These are phyloP conservation scores for Alnus rubra DNA, from an alignment of 306 rosid species.

Conservation along the genomic window DNA sequence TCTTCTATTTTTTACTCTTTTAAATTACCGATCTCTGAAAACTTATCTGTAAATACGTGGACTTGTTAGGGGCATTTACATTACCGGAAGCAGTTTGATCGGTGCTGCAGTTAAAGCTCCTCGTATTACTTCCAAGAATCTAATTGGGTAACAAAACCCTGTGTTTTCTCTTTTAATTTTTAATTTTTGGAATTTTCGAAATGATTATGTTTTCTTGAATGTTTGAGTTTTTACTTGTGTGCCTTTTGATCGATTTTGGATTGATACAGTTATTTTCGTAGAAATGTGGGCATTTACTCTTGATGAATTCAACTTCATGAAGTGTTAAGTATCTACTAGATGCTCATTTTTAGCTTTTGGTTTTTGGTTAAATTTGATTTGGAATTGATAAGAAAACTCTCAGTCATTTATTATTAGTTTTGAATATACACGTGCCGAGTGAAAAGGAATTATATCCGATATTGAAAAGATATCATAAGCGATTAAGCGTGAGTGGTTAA, in stretches of 20 bases:
- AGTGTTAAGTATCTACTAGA: neutral
- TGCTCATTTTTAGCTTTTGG: neutral
- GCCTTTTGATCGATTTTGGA: too few relatives aligned
- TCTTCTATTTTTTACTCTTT: too few relatives aligned
- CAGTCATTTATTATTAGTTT: neutral
- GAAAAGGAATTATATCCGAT: too few relatives aligned
- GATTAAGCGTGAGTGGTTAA: too few relatives aligned
- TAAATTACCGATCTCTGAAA: neutral
- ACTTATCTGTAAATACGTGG: neutral
- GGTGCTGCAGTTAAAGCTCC: conserved; percentile 99
- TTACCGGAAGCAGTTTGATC: conserved; percentile 98
- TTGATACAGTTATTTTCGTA: too few relatives aligned
- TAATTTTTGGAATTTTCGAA: too few relatives aligned
- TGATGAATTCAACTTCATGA: neutral
- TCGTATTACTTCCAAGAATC: conserved; percentile 93
- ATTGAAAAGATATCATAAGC: too few relatives aligned
- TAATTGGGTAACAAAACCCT: conserved; percentile 59
- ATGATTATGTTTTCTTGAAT: too few relatives aligned
- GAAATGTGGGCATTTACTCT: neutral
- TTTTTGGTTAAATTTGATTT: neutral
- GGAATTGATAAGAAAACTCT: neutral
- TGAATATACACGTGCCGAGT: too few relatives aligned
- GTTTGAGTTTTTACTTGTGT: too few relatives aligned
- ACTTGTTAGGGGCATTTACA: conserved; percentile 84
- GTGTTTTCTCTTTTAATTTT: neutral